Evolutionary conservation across 805 yeast species (phyloP).

Genomic region (Ogataea methylovora): DNA sequence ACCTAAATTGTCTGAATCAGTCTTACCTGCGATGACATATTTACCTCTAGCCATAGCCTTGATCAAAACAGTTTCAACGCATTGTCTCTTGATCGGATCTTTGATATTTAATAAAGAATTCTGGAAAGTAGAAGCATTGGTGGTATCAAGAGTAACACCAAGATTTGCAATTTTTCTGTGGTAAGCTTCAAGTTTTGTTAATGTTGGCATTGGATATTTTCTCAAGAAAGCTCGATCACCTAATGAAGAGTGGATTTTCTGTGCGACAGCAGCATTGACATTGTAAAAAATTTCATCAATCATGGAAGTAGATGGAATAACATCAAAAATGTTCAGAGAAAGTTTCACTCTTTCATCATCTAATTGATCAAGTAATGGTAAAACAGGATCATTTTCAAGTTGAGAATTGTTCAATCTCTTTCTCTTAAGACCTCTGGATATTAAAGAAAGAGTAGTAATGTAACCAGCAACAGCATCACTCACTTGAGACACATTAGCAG

Average conservation of each 20-base stretch:
- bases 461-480: slow-evolving; percentile 56
- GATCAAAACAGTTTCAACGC: slow-evolving; percentile 70
- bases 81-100: slow-evolving; percentile 55
- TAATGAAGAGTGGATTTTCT: slow-evolving; percentile 60
- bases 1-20: slow-evolving; percentile 67
- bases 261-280: slow-evolving; percentile 82
- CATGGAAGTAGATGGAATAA: slow-evolving; percentile 46
- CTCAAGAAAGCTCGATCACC: slow-evolving; percentile 82
- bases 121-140: slow-evolving; percentile 63
- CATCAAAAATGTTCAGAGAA: slow-evolving; percentile 65
- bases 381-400: slow-evolving; percentile 40
- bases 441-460: slow-evolving; percentile 52
- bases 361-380: slow-evolving; percentile 67
- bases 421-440: slow-evolving; percentile 63
- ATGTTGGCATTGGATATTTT: slow-evolving; percentile 79
- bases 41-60: slow-evolving; percentile 83
- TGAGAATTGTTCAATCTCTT: slow-evolving; percentile 49
- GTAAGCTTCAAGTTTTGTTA: slow-evolving; percentile 73
- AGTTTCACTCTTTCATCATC: slow-evolving; percentile 80
- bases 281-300: slow-evolving; percentile 72
- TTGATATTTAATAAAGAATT: slow-evolving; percentile 59
- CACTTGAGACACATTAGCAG: slow-evolving; percentile 19
- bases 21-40: slow-evolving; percentile 82
- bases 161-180: slow-evolving; percentile 59
- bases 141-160: slow-evolving; percentile 66